Evolutionary conservation across 176 grass and related monocot species (phyloP).

Genomic region (Thinopyrum elongatum): DNA sequence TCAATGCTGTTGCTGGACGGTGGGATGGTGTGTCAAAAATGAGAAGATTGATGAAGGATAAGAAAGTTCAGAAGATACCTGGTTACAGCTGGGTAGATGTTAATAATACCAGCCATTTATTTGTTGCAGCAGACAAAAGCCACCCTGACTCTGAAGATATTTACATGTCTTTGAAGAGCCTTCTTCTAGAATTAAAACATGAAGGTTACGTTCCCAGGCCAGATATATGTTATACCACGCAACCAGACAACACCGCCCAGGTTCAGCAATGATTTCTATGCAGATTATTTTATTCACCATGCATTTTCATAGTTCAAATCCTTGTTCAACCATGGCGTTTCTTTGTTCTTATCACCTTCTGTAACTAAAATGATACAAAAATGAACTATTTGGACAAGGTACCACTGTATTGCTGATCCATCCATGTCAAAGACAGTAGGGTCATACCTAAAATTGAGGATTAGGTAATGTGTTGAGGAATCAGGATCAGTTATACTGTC

Average conservation of each 20-base stretch:
- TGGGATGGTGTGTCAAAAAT: constrained; percentile 81
- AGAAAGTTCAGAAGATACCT: constrained; percentile 67
- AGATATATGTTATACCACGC: constrained; percentile 35
- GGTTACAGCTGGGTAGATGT: constrained; percentile 87
- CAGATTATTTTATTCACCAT: neutral
- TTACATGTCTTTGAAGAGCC: constrained; percentile 54
- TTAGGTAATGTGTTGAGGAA: neutral
- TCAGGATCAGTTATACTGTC: neutral
- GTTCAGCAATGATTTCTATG: constrained; percentile 17
- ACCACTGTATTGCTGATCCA: neutral
- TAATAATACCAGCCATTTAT: constrained; percentile 64
- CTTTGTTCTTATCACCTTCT: neutral
- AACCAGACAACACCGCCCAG: constrained; percentile 29
- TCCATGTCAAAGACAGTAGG: neutral
- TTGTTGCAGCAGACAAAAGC: constrained; percentile 72
- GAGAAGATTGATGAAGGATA: constrained; percentile 85
- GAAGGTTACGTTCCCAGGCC: constrained; percentile 68
- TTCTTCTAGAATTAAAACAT: constrained; percentile 68
- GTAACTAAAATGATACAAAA: neutral
- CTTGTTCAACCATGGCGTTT: constrained; percentile 11
- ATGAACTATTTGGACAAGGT: neutral
- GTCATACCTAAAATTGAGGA: neutral
- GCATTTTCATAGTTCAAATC: neutral
- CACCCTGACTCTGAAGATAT: constrained; percentile 67
- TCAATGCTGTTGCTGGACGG: constrained; percentile 73